Conservation (phyloP, 208 protist genomes). For the Entamoeba histolytica region DNA sequence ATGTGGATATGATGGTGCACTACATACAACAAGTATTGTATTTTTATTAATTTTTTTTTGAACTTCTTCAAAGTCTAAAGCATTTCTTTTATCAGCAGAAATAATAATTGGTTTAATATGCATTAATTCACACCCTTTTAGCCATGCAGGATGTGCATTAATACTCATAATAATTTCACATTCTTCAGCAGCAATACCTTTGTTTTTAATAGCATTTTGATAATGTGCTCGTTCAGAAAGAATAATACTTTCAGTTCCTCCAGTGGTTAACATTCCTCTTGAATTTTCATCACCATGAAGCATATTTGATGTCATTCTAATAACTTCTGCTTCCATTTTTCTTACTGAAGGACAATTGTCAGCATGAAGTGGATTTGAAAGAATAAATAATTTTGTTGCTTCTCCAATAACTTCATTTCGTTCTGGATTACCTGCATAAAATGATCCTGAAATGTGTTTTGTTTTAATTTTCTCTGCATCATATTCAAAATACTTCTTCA, state of each 20-base stretch:
- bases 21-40: constrained; percentile 55
- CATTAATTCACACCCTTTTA: constrained; percentile 82
- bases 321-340: constrained; percentile 85
- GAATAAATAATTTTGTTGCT: constrained; percentile 35
- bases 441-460: constrained; percentile 40
- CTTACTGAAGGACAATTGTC: constrained; percentile 71
- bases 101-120: constrained; percentile 69
- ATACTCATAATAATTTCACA: constrained; percentile 62
- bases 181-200: constrained; percentile 44
- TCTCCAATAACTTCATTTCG: background rate
- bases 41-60: constrained; percentile 64
- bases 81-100: constrained; percentile 48
- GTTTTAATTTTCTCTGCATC: constrained; percentile 16
- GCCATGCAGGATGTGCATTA: constrained; percentile 78
- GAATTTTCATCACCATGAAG: constrained; percentile 45
- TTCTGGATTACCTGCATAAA: constrained; percentile 61
- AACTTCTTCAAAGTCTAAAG: constrained; percentile 52
- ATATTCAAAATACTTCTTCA: background rate
- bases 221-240: constrained; percentile 82
- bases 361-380: constrained; percentile 77
- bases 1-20: constrained; percentile 71
- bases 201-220: constrained; percentile 45
- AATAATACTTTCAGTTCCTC: constrained; percentile 71
- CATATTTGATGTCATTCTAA: constrained; percentile 72
- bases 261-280: constrained; percentile 73